phyloP scores from a whole-genome alignment of 345 rosid species.

The Carallia pectinifolia region DNA sequence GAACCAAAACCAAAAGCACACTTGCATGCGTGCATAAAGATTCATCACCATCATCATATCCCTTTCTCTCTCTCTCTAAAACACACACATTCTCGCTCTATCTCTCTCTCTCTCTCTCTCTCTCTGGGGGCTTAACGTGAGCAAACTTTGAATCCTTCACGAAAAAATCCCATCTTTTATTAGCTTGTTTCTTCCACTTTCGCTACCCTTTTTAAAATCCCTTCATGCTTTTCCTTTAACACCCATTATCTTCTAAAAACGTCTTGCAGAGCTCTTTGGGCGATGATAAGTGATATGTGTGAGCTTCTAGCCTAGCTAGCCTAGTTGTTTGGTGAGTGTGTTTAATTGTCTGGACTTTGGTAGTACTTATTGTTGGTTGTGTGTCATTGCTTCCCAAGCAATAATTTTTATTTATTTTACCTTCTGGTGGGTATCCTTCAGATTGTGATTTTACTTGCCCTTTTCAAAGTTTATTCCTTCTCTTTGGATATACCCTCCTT shows the following conservation, averaged over 20 bases:
- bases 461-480: conserved; percentile 96
- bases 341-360: neutral
- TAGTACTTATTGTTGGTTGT: conserved; percentile 10
- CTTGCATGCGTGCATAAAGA: conserved; percentile 97
- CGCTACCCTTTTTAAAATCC: conserved; percentile 13
- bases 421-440: conserved; percentile 18
- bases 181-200: neutral
- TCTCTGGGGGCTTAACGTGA: neutral
- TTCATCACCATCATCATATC: conserved; percentile 51
- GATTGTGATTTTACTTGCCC: conserved; percentile 86
- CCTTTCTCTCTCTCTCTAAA: neutral
- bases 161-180: conserved; percentile 9
- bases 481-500: conserved; percentile 48
- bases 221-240: conserved; percentile 17
- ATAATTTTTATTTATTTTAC: conserved; percentile 25
- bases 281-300: neutral
- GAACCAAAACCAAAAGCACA: conserved; percentile 67
- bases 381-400: conserved; percentile 22
- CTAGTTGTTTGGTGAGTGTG: conserved; percentile 38
- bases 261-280: neutral
- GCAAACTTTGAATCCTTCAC: neutral
- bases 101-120: neutral
- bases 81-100: no score
- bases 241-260: conserved; percentile 4
- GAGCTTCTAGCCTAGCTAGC: neutral